These are phyloP conservation scores for Globisporangium abappressorium DNA, from an alignment of 352 stramenopile species.

Conservation along the genomic window DNA sequence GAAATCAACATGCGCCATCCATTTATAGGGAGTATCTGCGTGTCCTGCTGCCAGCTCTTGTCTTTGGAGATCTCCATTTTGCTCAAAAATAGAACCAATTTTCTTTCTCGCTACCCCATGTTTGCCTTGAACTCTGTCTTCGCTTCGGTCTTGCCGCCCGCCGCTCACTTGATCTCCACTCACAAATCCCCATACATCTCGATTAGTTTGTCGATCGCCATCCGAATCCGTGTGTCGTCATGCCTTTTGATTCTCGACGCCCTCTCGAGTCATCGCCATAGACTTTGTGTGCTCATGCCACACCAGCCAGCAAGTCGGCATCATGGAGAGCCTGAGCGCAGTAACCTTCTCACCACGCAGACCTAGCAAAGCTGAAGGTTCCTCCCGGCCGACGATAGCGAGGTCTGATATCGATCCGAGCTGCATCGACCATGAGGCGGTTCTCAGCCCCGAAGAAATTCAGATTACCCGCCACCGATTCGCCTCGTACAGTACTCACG, in stretches of 20 bases:
- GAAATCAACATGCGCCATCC: neutral
- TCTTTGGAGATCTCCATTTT: neutral
- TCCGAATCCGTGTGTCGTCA: neutral
- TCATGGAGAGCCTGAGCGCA: conserved; percentile 7
- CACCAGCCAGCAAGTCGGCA: neutral
- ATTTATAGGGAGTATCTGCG: neutral
- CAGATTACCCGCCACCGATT: conserved; percentile 51
- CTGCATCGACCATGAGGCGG: conserved; percentile 27
- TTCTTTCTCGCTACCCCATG: neutral
- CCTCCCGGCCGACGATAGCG: neutral
- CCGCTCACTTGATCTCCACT: neutral
- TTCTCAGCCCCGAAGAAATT: conserved; percentile 54
- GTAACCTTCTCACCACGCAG: neutral
- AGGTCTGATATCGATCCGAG: conserved; percentile 16
- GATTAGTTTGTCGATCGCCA: neutral
- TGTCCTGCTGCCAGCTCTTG: neutral
- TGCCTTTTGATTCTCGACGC: neutral
- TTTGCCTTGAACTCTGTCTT: neutral
- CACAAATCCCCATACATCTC: neutral
- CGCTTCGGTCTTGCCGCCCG: neutral
- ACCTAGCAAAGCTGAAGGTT: neutral
- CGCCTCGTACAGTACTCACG: conserved; percentile 15
- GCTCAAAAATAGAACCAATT: conserved; percentile 1
- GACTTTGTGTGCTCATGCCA: neutral
- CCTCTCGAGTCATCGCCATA: neutral